Evolutionary conservation across 495 filamentous ascomycete species (phyloP).

Genomic region (Lophium mytilinum): DNA sequence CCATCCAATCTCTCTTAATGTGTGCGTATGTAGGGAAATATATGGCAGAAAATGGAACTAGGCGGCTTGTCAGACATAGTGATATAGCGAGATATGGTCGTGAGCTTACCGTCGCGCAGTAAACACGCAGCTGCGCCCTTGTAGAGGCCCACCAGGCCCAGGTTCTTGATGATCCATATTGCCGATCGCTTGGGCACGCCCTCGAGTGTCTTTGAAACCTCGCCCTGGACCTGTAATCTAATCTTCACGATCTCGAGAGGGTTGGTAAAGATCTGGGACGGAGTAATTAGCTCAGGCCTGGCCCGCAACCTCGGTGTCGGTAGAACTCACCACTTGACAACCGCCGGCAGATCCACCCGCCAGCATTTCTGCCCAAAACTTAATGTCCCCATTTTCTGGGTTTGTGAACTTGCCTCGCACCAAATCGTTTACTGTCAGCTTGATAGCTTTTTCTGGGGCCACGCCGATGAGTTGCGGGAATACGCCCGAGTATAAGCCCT

Average conservation of each 20-base stretch:
- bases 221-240: constrained; percentile 92
- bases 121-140: constrained; percentile 96
- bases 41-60: constrained; percentile 91
- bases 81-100: neutral
- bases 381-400: constrained; percentile 66
- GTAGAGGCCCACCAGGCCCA: constrained; percentile 92
- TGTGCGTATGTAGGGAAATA: constrained; percentile 98
- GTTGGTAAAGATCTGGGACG: constrained; percentile 78
- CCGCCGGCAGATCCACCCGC: constrained; percentile 86
- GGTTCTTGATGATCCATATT: constrained; percentile 93
- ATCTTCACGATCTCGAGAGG: constrained; percentile 99
- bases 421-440: constrained; percentile 94
- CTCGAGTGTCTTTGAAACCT: constrained; percentile 82
- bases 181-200: constrained; percentile 79
- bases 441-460: constrained; percentile 97
- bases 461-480: constrained; percentile 93
- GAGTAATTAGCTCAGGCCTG: neutral
- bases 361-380: constrained; percentile 62
- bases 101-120: constrained; percentile 59
- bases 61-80: constrained; percentile 7
- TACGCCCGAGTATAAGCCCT: constrained; percentile 86
- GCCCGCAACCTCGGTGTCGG: neutral
- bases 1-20: constrained; percentile 87
- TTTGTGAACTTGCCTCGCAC: constrained; percentile 71
- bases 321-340: constrained; percentile 86